Evolutionary conservation across 1,139 yeast genomes (phyloP).

Genomic region (Debaryomyces singareniensis): DNA sequence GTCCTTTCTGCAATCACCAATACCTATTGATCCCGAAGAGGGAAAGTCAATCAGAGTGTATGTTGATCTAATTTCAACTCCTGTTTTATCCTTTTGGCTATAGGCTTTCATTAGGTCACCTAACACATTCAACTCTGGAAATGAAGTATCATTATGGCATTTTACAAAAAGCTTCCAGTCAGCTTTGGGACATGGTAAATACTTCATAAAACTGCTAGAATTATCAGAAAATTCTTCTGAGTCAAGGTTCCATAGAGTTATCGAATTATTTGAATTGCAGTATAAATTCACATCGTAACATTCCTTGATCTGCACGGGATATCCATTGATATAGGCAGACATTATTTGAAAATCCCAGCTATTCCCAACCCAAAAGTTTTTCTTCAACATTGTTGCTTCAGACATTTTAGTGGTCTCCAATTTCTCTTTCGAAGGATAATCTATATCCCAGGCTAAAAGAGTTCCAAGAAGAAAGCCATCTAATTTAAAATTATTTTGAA

Average conservation of each 20-base stretch:
- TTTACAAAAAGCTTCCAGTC: conserved; percentile 33
- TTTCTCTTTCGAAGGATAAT: conserved; percentile 67
- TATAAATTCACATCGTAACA: conserved; percentile 19
- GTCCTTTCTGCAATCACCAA: conserved; percentile 59
- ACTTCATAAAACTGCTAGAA: conserved; percentile 13
- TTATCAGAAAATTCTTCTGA: conserved; percentile 10
- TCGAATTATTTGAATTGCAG: conserved; percentile 47
- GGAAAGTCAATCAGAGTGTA: conserved; percentile 59
- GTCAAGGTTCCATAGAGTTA: conserved; percentile 24
- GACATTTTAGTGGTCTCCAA: conserved; percentile 82
- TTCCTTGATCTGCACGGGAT: conserved; percentile 8
- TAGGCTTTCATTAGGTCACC: conserved; percentile 28
- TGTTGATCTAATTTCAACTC: conserved; percentile 16
- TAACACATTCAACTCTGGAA: conserved; percentile 42
- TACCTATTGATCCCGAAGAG: conserved; percentile 73
- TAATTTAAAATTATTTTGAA: conserved; percentile 1
- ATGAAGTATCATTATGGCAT: conserved; percentile 50
- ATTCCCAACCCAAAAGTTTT: conserved; percentile 77
- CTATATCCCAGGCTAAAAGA: conserved; percentile 57
- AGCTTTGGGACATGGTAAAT: conserved; percentile 29
- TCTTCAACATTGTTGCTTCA: conserved; percentile 56
- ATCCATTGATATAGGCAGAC: conserved; percentile 17
- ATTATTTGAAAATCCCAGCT: conserved; percentile 42
- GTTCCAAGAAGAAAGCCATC: conserved; percentile 3
- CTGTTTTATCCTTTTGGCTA: conserved; percentile 19